Conservation (phyloP, 495 filamentous ascomycete genomes). For the Chaetomium cochliodes region DNA sequence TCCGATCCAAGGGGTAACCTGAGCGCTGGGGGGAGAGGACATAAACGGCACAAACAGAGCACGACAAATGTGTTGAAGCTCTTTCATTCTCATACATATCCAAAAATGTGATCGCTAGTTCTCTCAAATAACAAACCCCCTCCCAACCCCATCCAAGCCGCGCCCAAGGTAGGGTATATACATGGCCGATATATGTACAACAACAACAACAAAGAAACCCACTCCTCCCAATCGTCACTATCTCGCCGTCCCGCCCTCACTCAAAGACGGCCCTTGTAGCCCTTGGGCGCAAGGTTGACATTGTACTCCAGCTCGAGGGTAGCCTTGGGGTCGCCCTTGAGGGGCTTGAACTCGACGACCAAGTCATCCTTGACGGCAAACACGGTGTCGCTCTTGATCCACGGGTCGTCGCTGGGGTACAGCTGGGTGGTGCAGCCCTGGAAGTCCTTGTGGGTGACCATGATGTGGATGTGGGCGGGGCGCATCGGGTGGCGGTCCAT, state of each 20-base stretch:
- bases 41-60: too few relatives aligned
- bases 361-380: conserved; percentile 80
- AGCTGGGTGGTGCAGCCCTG: conserved; percentile 74
- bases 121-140: background rate
- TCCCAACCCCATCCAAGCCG: background rate
- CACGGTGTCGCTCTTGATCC: conserved; percentile 68
- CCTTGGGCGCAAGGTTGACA: conserved; percentile 54
- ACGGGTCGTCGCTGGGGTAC: conserved; percentile 68
- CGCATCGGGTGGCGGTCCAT: conserved; percentile 82
- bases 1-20: too few relatives aligned
- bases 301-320: conserved; percentile 68
- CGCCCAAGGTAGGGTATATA: conserved; percentile 11
- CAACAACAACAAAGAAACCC: conserved; percentile 1
- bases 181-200: background rate
- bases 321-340: conserved; percentile 62
- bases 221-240: background rate
- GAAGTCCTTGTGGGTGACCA: conserved; percentile 57
- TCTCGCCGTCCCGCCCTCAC: background rate
- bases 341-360: conserved; percentile 67
- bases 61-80: background rate
- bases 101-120: background rate
- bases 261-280: conserved; percentile 49
- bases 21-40: too few relatives aligned
- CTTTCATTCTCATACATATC: background rate
- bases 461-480: conserved; percentile 82